Evolutionary conservation across 2,329 filamentous ascomycete genomes (phyloP).

Genomic region (Sordariomycetes sp.): DNA sequence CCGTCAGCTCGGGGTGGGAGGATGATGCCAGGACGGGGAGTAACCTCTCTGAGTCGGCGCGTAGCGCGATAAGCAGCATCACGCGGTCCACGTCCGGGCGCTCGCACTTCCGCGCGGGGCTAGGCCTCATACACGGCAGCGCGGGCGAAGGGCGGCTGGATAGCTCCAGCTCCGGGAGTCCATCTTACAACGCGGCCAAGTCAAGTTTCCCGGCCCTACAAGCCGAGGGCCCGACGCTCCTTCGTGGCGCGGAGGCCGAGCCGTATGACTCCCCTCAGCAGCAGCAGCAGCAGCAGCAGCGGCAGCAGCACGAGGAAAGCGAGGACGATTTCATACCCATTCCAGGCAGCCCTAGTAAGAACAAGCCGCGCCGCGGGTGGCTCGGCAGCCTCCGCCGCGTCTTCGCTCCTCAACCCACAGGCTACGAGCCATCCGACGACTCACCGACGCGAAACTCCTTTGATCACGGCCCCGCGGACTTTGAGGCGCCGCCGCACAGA

Average conservation of each 20-base stretch:
- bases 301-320: slow-evolving; percentile 17
- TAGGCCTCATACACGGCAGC: slow-evolving; percentile 11
- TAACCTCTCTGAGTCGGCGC: slow-evolving; percentile 40
- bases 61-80: slow-evolving; percentile 27
- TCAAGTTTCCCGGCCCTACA: slow-evolving; percentile 37
- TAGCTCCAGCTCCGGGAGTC: slow-evolving; percentile 26
- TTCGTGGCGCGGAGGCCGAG: slow-evolving; percentile 18
- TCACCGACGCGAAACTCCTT: slow-evolving; percentile 17
- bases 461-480: slow-evolving; percentile 24
- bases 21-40: slow-evolving; percentile 41
- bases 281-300: slow-evolving; percentile 4
- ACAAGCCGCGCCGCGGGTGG: slow-evolving; percentile 45
- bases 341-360: slow-evolving; percentile 44
- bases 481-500: slow-evolving; percentile 27
- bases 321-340: slow-evolving; percentile 15
- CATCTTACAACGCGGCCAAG: slow-evolving; percentile 37
- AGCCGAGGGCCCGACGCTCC: slow-evolving; percentile 35
- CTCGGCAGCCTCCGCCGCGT: slow-evolving; percentile 55
- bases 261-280: slow-evolving; percentile 3
- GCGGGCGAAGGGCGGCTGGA: slow-evolving; percentile 13
- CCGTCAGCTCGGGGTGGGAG: slow-evolving; percentile 14
- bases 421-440: slow-evolving; percentile 9
- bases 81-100: slow-evolving; percentile 20
- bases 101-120: slow-evolving; percentile 18
- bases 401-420: slow-evolving; percentile 22